These are phyloP conservation scores for Auriscalpium microsporum DNA, from an alignment of 768 basidiomycete species.

Conservation along the genomic window DNA sequence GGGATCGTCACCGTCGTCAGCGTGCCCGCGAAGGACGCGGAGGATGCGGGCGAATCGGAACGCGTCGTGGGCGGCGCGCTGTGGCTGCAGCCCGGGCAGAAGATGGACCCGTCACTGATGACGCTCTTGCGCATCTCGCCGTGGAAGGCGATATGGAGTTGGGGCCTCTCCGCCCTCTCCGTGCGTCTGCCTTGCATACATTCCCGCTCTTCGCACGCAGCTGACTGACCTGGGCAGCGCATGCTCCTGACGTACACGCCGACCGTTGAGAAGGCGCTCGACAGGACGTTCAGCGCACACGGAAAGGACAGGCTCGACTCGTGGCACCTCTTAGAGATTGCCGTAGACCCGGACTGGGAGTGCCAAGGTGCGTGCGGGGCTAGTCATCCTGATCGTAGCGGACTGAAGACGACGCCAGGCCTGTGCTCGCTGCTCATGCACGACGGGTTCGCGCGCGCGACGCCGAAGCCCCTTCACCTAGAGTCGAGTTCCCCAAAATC, in stretches of 20 bases:
- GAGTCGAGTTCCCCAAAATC: slow-evolving; percentile 14
- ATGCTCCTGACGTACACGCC: slow-evolving; percentile 5
- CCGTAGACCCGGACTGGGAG: slow-evolving; percentile 12
- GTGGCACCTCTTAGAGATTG: slow-evolving; percentile 14
- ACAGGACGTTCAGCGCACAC: slow-evolving; percentile 5
- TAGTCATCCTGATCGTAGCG: not conserved
- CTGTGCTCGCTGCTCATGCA: slow-evolving; percentile 12
- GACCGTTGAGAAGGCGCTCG: slow-evolving; percentile 4
- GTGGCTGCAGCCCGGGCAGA: slow-evolving; percentile 14
- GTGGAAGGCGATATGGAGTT: slow-evolving; percentile 6
- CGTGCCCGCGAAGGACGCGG: no score
- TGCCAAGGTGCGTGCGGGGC: slow-evolving; percentile 6
- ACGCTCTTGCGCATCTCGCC: slow-evolving; percentile 10
- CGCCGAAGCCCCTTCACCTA: slow-evolving; percentile 11
- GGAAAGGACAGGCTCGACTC: slow-evolving; percentile 6
- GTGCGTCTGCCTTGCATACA: slow-evolving; percentile 7
- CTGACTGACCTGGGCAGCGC: not conserved
- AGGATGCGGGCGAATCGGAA: slow-evolving; percentile 7
- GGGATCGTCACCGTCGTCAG: no score
- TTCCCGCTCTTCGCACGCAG: not conserved
- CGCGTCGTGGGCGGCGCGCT: slow-evolving; percentile 12
- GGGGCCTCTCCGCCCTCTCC: slow-evolving; percentile 11
- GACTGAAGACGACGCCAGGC: slow-evolving; percentile 4
- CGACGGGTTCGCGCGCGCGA: slow-evolving; percentile 12
- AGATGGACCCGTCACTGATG: slow-evolving; percentile 4